phyloP scores from a whole-genome alignment of 352 stramenopile species.

The Thalassiosira livingstoniorum region DNA sequence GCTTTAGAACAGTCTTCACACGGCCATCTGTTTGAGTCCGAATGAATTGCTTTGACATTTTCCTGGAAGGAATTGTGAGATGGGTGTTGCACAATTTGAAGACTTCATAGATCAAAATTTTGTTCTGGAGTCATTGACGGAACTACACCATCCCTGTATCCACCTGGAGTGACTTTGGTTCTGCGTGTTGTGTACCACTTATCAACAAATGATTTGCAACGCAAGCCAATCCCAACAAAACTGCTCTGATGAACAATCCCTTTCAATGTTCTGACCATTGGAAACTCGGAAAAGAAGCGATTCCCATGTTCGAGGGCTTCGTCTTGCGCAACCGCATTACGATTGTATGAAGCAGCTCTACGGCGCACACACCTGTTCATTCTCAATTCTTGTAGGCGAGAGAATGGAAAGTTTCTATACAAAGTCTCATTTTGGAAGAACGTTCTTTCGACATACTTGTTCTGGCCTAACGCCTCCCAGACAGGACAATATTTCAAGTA shows the following conservation, averaged over 20 bases:
- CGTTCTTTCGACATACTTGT: too few species aligned
- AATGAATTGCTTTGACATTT: neutral
- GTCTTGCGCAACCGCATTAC: neutral
- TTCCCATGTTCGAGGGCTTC: constrained; percentile 10
- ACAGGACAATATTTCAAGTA: neutral
- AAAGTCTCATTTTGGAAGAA: neutral
- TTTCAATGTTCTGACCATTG: too few species aligned
- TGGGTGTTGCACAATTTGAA: neutral
- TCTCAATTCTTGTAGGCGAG: neutral
- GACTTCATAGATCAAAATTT: neutral
- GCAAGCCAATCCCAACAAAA: constrained; percentile 11
- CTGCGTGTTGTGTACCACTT: neutral
- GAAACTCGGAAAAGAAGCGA: constrained; percentile 8
- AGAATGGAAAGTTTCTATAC: neutral
- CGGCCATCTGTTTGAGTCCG: neutral
- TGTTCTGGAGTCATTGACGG: neutral
- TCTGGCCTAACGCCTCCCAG: too few species aligned
- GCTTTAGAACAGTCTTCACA: neutral
- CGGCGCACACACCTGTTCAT: neutral
- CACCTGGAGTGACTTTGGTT: too few species aligned
- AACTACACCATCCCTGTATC: neutral
- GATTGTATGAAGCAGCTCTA: neutral
- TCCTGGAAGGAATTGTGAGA: neutral
- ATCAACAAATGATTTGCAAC: neutral
- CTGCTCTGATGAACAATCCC: neutral